These are phyloP conservation scores for Phytophthora chlamydospora DNA, from an alignment of 352 stramenopile species.

Conservation along the genomic window DNA sequence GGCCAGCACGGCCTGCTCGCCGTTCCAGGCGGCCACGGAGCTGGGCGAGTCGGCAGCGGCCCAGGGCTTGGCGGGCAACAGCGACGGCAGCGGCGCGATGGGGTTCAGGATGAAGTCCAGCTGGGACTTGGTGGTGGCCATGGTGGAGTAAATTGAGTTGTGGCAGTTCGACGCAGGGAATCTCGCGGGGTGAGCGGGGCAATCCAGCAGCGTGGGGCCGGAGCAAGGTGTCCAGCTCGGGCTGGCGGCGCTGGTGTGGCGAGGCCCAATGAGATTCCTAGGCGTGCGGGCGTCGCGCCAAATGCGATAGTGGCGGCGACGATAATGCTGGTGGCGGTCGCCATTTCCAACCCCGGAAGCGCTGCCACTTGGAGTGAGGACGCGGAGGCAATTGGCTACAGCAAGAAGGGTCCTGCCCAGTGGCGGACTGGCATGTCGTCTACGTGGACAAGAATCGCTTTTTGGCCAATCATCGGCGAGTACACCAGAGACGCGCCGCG, in stretches of 20 bases:
- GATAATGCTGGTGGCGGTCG: constrained; percentile 9
- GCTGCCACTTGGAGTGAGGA: constrained; percentile 2
- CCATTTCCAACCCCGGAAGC: constrained; percentile 23
- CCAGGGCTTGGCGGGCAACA: constrained; percentile 12
- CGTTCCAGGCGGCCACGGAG: constrained; percentile 37
- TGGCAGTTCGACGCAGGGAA: constrained; percentile 10
- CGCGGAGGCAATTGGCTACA: constrained; percentile 16
- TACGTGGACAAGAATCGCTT: constrained; percentile 24
- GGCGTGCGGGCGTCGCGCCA: constrained; percentile 19
- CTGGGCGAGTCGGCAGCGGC: constrained; percentile 30
- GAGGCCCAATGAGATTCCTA: constrained; percentile 32
- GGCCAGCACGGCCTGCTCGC: constrained; percentile 23
- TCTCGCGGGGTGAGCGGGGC: not conserved
- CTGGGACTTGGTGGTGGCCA: constrained; percentile 38
- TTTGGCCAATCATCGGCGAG: constrained; percentile 11
- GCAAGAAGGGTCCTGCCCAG: constrained; percentile 18
- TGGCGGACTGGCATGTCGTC: constrained; percentile 19
- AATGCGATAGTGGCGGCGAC: constrained; percentile 24
- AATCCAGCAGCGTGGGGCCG: constrained; percentile 8
- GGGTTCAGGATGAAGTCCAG: constrained; percentile 47
- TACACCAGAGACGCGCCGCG: constrained; percentile 13
- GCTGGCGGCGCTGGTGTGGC: constrained; percentile 19
- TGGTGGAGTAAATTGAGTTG: constrained; percentile 28
- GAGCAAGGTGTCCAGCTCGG: not conserved
- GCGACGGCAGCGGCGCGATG: constrained; percentile 12